A percentile compares a stretch with the other conserved stretches of the same genome.
Evolutionary conservation across 805 yeast species (phyloP).

Genomic region (Candida succiphila): DNA sequence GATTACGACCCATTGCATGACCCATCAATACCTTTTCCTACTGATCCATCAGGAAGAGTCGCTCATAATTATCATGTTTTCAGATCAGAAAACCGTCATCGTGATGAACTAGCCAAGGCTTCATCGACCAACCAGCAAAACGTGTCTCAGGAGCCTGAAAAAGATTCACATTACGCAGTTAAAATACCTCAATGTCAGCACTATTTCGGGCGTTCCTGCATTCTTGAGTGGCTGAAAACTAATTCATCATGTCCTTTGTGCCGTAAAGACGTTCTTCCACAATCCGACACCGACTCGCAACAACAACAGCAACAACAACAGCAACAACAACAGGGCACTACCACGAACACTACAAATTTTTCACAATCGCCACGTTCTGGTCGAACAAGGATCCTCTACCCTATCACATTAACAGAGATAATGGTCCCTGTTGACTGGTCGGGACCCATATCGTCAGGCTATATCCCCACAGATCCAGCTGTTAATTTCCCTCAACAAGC

Average conservation of each 20-base stretch:
- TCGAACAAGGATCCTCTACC: constrained; percentile 18
- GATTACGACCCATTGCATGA: constrained; percentile 1
- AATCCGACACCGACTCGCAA: neutral
- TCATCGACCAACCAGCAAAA: too few species aligned
- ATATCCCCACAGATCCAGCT: constrained; percentile 13
- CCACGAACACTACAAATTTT: constrained; percentile 5
- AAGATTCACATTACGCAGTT: constrained; percentile 47
- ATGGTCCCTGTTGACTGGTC: constrained; percentile 22
- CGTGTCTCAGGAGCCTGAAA: constrained; percentile 7
- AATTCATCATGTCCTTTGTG: constrained; percentile 80
- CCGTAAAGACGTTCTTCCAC: constrained; percentile 26
- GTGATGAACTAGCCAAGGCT: too few species aligned
- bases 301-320: neutral
- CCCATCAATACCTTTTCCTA: constrained; percentile 18
- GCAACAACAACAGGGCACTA: neutral
- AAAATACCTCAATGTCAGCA: constrained; percentile 71
- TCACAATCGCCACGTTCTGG: too few species aligned
- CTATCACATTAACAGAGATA: constrained; percentile 19
- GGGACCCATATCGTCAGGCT: constrained; percentile 11
- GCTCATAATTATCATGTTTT: too few species aligned
- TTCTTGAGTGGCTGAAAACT: constrained; percentile 65
- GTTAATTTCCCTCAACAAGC: constrained; percentile 15
- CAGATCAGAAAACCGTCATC: too few species aligned
- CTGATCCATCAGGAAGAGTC: constrained; percentile 15
- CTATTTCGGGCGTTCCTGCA: constrained; percentile 71